phyloP scores from a whole-genome alignment of 2,329 filamentous ascomycete genomes.

The Colletotrichum acutatum region DNA sequence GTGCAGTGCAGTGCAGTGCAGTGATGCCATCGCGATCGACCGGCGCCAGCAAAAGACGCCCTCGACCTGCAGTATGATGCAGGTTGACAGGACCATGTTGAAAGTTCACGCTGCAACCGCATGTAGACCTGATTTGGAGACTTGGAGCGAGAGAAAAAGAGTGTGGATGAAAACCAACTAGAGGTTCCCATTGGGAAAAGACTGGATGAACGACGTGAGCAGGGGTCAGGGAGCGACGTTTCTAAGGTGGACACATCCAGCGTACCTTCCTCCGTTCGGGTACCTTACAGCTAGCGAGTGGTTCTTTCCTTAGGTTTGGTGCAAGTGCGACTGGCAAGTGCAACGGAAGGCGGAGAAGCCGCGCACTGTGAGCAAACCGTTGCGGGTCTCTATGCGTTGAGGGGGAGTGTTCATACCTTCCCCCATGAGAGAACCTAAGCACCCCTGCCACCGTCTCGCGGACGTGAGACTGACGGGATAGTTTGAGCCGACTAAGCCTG shows the following conservation, averaged over 20 bases:
- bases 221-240: not conserved
- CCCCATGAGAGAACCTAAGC: not conserved
- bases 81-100: not conserved
- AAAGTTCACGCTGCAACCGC: not conserved
- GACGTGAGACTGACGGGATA: not conserved
- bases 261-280: not conserved
- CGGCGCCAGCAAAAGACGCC: not conserved
- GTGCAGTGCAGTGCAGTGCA: conserved; percentile 4
- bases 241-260: not conserved
- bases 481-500: not conserved
- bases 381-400: not conserved
- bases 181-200: not conserved
- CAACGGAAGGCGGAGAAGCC: not conserved
- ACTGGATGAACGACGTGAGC: conserved; percentile 4
- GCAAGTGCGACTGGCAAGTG: not conserved
- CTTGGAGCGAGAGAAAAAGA: not conserved
- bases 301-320: not conserved
- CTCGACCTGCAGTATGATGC: not conserved
- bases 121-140: not conserved
- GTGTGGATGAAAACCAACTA: not conserved
- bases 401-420: not conserved
- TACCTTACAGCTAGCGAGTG: conserved; percentile 1
- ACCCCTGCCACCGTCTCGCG: not conserved
- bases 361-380: not conserved
- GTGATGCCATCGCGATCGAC: not conserved